phyloP scores from a whole-genome alignment of 768 basidiomycete genomes.

The Trichaptum fuscoviolaceum region DNA sequence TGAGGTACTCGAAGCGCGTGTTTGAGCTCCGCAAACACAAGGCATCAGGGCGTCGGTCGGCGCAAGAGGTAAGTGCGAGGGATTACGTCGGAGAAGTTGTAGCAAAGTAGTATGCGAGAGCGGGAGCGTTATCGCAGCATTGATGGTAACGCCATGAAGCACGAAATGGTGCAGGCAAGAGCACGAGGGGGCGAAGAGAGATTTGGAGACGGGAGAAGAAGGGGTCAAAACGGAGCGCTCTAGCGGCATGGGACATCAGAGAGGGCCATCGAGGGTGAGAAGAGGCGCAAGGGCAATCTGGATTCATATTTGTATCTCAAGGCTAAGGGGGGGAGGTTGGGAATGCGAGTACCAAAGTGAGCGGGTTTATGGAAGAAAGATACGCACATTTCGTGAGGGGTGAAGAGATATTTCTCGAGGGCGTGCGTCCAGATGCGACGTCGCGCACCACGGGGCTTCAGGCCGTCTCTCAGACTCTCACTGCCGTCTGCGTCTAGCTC shows the following conservation, averaged over 20 bases:
- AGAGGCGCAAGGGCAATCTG: background rate
- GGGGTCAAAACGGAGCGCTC: too few relatives aligned
- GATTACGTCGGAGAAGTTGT: background rate
- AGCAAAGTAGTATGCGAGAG: background rate
- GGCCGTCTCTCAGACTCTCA: conserved; percentile 28
- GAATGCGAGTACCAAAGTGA: conserved; percentile 43
- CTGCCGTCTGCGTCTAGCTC: background rate
- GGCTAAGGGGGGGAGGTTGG: conserved; percentile 46
- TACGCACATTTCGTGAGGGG: conserved; percentile 58
- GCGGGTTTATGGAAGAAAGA: background rate
- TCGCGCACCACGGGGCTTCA: conserved; percentile 37
- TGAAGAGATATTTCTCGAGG: conserved; percentile 68
- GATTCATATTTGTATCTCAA: background rate
- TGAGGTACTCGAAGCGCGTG: background rate
- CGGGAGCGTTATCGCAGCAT: background rate
- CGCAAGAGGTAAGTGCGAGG: background rate
- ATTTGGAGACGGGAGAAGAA: too few relatives aligned
- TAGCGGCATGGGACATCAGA: too few relatives aligned
- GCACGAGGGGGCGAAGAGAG: too few relatives aligned
- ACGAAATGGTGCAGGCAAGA: background rate
- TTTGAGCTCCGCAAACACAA: background rate
- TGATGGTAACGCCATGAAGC: background rate
- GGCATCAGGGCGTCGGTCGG: background rate
- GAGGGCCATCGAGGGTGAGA: too few relatives aligned
- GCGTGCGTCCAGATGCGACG: conserved; percentile 76